Evolutionary conservation across 2,329 filamentous ascomycete genomes (phyloP), one percentile per base, ranked within the genome.

Genomic region (Falciphora oryzae): DNA sequence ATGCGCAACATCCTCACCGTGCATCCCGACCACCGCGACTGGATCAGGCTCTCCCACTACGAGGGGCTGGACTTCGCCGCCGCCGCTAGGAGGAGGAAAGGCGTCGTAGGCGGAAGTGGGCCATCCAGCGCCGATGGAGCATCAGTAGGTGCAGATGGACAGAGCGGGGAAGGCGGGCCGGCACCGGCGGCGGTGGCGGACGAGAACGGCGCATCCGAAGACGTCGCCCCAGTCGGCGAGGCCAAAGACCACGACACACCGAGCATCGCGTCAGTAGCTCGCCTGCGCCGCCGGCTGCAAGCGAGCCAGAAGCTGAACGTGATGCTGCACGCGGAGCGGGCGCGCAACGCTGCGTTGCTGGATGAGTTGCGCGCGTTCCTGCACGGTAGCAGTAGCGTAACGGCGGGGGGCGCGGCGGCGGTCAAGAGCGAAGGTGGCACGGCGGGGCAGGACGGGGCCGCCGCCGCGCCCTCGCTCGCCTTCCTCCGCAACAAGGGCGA

Each of bases 31-130:
- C 90, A 94, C 67, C 80, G 90, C 71, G 84, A 86, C 65, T 97
- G 90, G 86, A 88, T 98, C 68, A 82, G 89, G 63, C 80, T 99
- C 68, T 85, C 85, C 61, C 94, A 98, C 80, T 97, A 99, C 78
- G 87, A 93, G 75, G 91, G 81, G 1, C 73, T 87, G 27, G 83
- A 85, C 66, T 81, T 87, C 59, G 70, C 62, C 32, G 62, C 56
- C 63, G 61, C 25, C 53, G 56, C 25, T 7, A 53, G 14, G 13
- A 63, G 29, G 22, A 56, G 59, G 53, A 61, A 60, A 35, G 27
- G 28, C 27, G 22, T 8, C 22, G 44, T 11, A 11, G 44, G 44
- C 44, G 44, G 44, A 5, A 10, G 6, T n/a, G 44, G 44, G 8
- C 27, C 44, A 57, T 38, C 7, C n/a, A 65, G 53, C 35, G 22